phyloP scores from a whole-genome alignment of 1,139 yeast species.

The Blastobotrys serpentis region DNA sequence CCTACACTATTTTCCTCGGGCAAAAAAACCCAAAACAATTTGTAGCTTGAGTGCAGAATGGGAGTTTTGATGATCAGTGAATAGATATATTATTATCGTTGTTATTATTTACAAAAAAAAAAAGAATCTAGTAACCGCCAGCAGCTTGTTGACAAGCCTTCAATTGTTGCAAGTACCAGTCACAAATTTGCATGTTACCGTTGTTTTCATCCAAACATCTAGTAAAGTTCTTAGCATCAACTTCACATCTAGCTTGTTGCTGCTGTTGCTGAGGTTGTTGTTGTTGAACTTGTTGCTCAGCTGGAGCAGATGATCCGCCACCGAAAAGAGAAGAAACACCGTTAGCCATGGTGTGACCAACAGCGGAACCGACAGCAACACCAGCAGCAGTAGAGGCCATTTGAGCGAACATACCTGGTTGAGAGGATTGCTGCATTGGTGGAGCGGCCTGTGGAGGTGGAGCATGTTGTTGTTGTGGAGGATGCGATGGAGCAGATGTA shows the following conservation, averaged over 20 bases:
- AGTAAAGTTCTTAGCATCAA: constrained; percentile 91
- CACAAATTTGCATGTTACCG: constrained; percentile 97
- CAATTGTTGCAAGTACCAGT: constrained; percentile 92
- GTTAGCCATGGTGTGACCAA: constrained; percentile 95
- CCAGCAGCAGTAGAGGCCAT: constrained; percentile 99
- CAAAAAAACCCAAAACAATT: too few species aligned
- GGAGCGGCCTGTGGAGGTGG: constrained; percentile 39
- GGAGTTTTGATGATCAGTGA: too few species aligned
- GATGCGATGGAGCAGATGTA: constrained; percentile 58
- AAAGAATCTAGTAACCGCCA: constrained; percentile 56
- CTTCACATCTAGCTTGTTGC: constrained; percentile 69
- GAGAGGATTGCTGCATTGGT: constrained; percentile 50
- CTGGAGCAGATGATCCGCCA: constrained; percentile 64
- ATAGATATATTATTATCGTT: too few species aligned
- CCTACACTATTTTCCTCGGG: too few species aligned
- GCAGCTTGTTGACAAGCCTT: constrained; percentile 97
- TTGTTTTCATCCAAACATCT: constrained; percentile 89
- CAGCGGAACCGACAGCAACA: constrained; percentile 97
- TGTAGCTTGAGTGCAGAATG: too few species aligned
- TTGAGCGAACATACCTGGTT: constrained; percentile 92
- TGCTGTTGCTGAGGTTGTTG: constrained; percentile 36
- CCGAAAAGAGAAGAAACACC: constrained; percentile 88
- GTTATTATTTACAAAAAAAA: constrained; percentile 2
- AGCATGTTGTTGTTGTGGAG: constrained; percentile 39
- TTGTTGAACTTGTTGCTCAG: constrained; percentile 30